Evolutionary conservation across 495 filamentous ascomycete species (phyloP).

Genomic region (Cercophora scortea): DNA sequence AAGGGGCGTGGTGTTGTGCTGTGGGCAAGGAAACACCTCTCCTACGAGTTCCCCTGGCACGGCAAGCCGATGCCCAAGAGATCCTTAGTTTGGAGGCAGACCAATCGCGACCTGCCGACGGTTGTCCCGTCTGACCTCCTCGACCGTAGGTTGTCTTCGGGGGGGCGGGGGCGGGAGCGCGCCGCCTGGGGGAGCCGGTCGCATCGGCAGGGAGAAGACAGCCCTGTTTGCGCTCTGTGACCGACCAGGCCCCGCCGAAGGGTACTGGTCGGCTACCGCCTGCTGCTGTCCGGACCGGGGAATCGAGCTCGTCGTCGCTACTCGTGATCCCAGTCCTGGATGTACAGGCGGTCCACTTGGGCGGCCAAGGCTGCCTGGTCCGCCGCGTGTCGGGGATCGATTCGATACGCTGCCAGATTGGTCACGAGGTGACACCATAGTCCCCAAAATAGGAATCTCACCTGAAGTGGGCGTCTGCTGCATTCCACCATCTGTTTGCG

Average conservation of each 20-base stretch:
- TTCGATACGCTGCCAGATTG: conserved; percentile 28
- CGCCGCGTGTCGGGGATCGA: conserved; percentile 36
- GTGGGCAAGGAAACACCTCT: conserved; percentile 20
- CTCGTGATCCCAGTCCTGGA: conserved; percentile 43
- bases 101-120: conserved; percentile 31
- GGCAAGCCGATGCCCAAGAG: background rate
- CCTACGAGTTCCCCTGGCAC: conserved; percentile 8
- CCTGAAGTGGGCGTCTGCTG: conserved; percentile 54
- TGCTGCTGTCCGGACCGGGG: conserved; percentile 26
- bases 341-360: conserved; percentile 36
- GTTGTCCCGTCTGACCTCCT: conserved; percentile 12
- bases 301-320: conserved; percentile 35
- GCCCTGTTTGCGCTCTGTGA: conserved; percentile 13
- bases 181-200: conserved; percentile 36
- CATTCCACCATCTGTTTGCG: conserved; percentile 27
- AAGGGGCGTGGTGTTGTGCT: conserved; percentile 11
- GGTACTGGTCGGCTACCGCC: conserved; percentile 16
- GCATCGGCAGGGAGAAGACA: conserved; percentile 41
- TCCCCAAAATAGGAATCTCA: conserved; percentile 57
- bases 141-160: conserved; percentile 27
- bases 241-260: background rate
- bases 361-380: conserved; percentile 32
- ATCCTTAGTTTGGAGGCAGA: conserved; percentile 25
- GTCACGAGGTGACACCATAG: conserved; percentile 32
- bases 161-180: conserved; percentile 37